Evolutionary conservation across 2,329 filamentous ascomycete species (phyloP).

Genomic region (Orbilia ellipsospora): DNA sequence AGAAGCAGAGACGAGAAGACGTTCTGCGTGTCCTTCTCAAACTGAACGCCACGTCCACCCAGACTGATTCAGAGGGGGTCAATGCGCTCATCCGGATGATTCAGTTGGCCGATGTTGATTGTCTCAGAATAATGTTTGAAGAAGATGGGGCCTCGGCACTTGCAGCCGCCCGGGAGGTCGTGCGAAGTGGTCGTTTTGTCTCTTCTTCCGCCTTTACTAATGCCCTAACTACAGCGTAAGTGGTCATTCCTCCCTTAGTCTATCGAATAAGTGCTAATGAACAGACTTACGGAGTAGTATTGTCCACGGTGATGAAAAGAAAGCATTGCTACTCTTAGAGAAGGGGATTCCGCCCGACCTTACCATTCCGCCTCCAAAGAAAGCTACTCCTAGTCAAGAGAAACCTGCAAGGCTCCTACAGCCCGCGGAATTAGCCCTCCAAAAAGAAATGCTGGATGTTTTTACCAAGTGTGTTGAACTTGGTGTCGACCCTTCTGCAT

Average conservation of each 20-base stretch:
- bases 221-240: too few relatives aligned
- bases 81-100: slow-evolving; percentile 76
- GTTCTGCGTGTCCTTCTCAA: slow-evolving; percentile 75
- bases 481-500: slow-evolving; percentile 70
- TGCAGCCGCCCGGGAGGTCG: background rate
- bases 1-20: slow-evolving; percentile 64
- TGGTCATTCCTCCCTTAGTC: too few relatives aligned
- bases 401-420: slow-evolving; percentile 66
- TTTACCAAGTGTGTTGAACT: slow-evolving; percentile 71
- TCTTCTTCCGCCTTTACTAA: too few relatives aligned
- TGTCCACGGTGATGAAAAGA: slow-evolving; percentile 65
- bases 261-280: background rate
- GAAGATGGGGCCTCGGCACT: slow-evolving; percentile 35
- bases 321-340: slow-evolving; percentile 72
- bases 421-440: slow-evolving; percentile 73
- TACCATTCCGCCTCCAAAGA: slow-evolving; percentile 59
- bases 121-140: slow-evolving; percentile 65
- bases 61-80: slow-evolving; percentile 72
- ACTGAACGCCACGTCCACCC: slow-evolving; percentile 77
- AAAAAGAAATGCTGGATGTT: slow-evolving; percentile 66
- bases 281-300: slow-evolving; percentile 59
- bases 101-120: slow-evolving; percentile 63
- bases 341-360: slow-evolving; percentile 72
- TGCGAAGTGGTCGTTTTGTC: background rate
- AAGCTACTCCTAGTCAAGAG: slow-evolving; percentile 65